Conservation (phyloP, 306 rosid species). For the Prunus armeniaca region DNA sequence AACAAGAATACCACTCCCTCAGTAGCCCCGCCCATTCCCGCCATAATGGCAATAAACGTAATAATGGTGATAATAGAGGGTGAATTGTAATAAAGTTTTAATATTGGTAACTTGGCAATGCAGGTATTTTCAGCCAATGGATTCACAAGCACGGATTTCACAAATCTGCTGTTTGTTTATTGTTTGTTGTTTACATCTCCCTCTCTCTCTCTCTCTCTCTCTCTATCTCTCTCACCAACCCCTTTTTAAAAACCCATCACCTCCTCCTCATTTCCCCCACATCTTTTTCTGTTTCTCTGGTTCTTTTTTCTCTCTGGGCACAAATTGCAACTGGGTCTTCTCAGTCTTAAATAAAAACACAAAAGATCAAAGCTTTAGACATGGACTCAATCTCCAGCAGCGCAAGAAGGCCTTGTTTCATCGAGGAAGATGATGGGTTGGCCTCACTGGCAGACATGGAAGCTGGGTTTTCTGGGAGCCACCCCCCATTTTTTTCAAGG, state of each 20-base stretch:
- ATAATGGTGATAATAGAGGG: background rate
- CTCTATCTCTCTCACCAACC: constrained; percentile 36
- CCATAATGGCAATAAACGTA: background rate
- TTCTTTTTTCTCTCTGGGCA: background rate
- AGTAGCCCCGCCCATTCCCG: background rate
- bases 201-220: constrained; percentile 19
- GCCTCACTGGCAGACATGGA: constrained; percentile 50
- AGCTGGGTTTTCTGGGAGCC: constrained; percentile 53
- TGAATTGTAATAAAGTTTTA: accelerated
- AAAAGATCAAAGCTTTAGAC: background rate
- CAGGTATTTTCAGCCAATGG: constrained; percentile 65
- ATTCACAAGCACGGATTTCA: constrained; percentile 47
- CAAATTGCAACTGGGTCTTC: background rate
- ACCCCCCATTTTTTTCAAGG: constrained; percentile 42
- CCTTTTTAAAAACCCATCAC: constrained; percentile 3
- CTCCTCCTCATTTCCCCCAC: background rate
- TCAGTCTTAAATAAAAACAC: background rate
- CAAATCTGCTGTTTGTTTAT: constrained; percentile 44
- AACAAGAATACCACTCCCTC: constrained; percentile 25
- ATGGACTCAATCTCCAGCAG: constrained; percentile 46
- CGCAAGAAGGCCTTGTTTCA: constrained; percentile 54
- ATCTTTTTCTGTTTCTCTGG: background rate
- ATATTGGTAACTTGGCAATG: constrained; percentile 18
- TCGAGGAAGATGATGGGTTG: constrained; percentile 51
- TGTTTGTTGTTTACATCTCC: constrained; percentile 36